These are phyloP conservation scores for Gonium pectorale DNA, from an alignment of 139 green algal species.

Conservation along the genomic window DNA sequence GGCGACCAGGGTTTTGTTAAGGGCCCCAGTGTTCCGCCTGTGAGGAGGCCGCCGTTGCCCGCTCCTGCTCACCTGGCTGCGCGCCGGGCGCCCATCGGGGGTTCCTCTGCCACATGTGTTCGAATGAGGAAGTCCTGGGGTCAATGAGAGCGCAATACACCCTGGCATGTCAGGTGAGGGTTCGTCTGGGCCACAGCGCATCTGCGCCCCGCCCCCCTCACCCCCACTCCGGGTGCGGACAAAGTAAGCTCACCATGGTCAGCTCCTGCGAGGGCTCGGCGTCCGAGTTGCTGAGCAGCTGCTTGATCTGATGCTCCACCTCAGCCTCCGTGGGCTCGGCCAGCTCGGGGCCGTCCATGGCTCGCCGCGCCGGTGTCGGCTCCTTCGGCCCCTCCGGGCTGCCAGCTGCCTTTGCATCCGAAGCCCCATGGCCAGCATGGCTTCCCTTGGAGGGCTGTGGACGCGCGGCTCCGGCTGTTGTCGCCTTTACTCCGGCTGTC, in stretches of 20 bases:
- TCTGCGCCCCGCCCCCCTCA: too few relatives aligned
- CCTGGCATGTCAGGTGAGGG: too few relatives aligned
- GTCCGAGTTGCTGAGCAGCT: background rate
- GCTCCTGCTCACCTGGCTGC: too few relatives aligned
- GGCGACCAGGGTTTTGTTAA: too few relatives aligned
- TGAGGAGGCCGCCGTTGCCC: too few relatives aligned
- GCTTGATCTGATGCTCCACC: constrained; percentile 40
- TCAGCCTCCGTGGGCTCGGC: constrained; percentile 36
- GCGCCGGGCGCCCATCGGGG: too few relatives aligned
- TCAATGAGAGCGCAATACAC: too few relatives aligned
- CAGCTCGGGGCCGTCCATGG: constrained; percentile 36
- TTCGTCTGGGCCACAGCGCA: too few relatives aligned
- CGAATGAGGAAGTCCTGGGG: constrained; percentile 44
- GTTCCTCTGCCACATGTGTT: too few relatives aligned
- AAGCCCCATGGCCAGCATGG: background rate
- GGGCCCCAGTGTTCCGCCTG: too few relatives aligned
- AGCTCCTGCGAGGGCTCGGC: constrained; percentile 22
- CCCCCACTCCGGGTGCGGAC: too few relatives aligned
- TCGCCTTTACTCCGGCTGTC: constrained; percentile 3
- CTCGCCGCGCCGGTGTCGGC: constrained; percentile 15
- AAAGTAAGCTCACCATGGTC: constrained; percentile 30
- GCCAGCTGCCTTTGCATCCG: background rate
- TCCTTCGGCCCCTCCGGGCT: background rate
- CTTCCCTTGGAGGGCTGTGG: background rate
- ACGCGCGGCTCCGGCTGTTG: background rate